Base-by-base conservation (phyloP, 495 filamentous ascomycete species). In the Neurospora sp. region DNA sequence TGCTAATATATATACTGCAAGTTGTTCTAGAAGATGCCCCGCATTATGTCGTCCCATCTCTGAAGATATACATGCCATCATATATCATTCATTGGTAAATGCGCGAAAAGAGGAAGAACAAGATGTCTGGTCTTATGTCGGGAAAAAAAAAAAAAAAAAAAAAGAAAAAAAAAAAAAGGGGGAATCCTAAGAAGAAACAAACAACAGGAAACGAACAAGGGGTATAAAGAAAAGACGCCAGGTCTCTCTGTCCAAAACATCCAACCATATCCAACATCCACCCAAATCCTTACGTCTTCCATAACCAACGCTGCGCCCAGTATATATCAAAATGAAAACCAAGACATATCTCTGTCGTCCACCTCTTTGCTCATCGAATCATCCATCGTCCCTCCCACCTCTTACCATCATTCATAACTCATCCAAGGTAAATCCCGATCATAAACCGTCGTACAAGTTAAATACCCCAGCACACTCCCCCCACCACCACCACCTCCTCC, bases 391-490 rank as follows among this genome's bases (percentile, higher is more conserved):
- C 31, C 31, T 35, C 9, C 4, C 4, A 3, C 17, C 45, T 31
- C 27, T 31, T 31, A 31, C 27, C 42, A 70, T 72, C 72, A 82
- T 20, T 80, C 80, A 69, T 81, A 82, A 35, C 71, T 74, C 39
- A 74, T 83, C 93, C 93, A 96, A n/a, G 92, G 92, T 71, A 92
- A 86, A 82, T 97, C 94, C 68, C 86, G 83, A 76, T 93, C 91
- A 76, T 90, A 89, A 10, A 97, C 86, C 75, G 86, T 87, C 69
- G 90, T 92, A 81, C 94, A 97, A 1, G 92, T 93, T 77, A 97
- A 81, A 85, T 96, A 97, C 3, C 87, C 89, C 59, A 92, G 70
- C 73, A 72, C 70, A 39, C 68, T 37, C 10, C 69, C 48, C 65
- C 71, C 12, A n/a, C 22, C 22, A 9, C 38, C 38, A 4, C 40